Base-by-base conservation (phyloP, 2,329 filamentous ascomycete species). In the Raffaelea ambrosiae region DNA sequence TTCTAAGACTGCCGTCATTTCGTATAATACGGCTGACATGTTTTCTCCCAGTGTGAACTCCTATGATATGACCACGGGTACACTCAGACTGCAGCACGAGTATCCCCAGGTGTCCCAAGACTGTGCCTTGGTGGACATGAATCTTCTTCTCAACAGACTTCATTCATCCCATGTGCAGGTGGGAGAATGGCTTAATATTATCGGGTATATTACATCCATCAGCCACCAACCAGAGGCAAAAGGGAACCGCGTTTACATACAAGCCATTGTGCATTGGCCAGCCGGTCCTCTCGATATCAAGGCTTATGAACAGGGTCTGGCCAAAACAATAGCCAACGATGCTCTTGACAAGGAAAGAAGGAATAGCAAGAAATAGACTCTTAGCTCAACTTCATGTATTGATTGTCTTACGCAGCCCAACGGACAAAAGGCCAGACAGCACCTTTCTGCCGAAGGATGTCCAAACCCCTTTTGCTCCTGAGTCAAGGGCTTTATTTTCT, bases 171-270 rank as follows among this genome's bases (percentile, higher is more conserved):
- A 86, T 44, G 74, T 85, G 46, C 74, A 81, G 44, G 68, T 85
- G 22, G 91, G 91, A n/a, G 76, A 84, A 51, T 96, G 90, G 89
- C 66, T 96, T 44, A 95, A 96, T 61, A 74, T 96, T 3, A 78
- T 96, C 54, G 91, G 90, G 5, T 94, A 94, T 62, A 71, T 90
- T 47, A 73, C 70, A 38, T 61, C 61, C 40, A 45, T 56, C 51
- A 26, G 13, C 33, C 43, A 31, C 44, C 51, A 49, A 41, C 13
- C 26, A 13, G 26, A 29, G 26, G 9, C 40, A 38, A 7, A 7
- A 14, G 16, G 41, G 13, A 8, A n/a, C 38, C 36, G 43, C 19
- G 64, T 74, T 23, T 59, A 67, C 48, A 69, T 95, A 18, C 87
- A 95, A 60, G 88, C 87, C 1, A 63, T 93, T 41, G 69, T 89